These are phyloP conservation scores for Jasminum sambac DNA, from an alignment of 257 asterid species.

Conservation along the genomic window DNA sequence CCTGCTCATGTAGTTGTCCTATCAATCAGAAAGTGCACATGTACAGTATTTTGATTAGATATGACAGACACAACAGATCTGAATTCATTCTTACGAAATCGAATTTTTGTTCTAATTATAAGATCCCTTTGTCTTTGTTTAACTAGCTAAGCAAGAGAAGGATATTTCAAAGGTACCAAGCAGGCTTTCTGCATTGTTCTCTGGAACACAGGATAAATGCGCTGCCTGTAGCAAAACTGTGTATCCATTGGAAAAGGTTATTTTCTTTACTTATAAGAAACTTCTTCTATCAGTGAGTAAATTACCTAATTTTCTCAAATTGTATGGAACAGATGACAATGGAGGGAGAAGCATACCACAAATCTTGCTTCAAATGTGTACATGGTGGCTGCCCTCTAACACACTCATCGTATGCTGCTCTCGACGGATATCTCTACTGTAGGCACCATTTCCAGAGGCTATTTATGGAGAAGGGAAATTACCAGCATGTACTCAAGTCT, in stretches of 20 bases:
- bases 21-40: too few relatives aligned
- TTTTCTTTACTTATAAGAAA: too few relatives aligned
- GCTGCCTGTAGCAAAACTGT: slow-evolving; percentile 46
- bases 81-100: background rate
- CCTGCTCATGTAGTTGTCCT: too few relatives aligned
- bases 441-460: slow-evolving; percentile 64
- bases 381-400: slow-evolving; percentile 66
- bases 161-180: slow-evolving; percentile 44
- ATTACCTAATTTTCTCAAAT: too few relatives aligned
- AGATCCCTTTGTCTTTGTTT: slow-evolving; percentile 1
- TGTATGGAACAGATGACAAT: slow-evolving; percentile 53
- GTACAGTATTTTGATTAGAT: too few relatives aligned
- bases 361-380: slow-evolving; percentile 63
- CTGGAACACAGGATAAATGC: slow-evolving; percentile 53
- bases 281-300: too few relatives aligned
- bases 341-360: slow-evolving; percentile 73
- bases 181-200: slow-evolving; percentile 46
- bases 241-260: slow-evolving; percentile 55
- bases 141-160: slow-evolving; percentile 49
- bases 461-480: slow-evolving; percentile 68
- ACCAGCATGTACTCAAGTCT: slow-evolving; percentile 56
- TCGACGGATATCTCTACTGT: slow-evolving; percentile 61
- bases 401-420: slow-evolving; percentile 60
- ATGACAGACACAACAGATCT: too few relatives aligned
- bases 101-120: background rate